Conservation (phyloP, 164 flowering plant genomes). For the Magnolia changhungtana region DNA sequence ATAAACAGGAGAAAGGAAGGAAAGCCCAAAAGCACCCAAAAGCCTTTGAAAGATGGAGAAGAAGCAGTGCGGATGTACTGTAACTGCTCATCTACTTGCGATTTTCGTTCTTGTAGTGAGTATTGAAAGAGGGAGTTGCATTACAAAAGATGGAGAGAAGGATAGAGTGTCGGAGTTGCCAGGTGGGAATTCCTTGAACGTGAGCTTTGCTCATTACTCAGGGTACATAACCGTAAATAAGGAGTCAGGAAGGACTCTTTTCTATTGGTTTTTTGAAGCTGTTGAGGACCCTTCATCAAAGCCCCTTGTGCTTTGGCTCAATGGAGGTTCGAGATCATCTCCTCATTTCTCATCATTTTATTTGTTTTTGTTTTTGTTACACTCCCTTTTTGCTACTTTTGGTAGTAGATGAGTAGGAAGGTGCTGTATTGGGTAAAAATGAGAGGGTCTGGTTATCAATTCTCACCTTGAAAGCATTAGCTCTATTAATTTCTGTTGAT, state of each 20-base stretch:
- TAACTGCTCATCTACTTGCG: neutral
- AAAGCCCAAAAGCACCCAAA: neutral
- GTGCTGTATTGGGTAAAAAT: neutral
- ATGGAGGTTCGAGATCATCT: conserved; percentile 58
- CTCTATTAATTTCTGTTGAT: neutral
- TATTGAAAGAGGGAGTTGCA: neutral
- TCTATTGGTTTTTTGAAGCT: conserved; percentile 92
- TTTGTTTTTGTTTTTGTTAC: neutral
- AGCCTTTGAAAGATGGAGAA: neutral
- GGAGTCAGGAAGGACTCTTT: conserved; percentile 62
- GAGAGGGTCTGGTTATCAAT: neutral
- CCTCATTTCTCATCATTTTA: neutral
- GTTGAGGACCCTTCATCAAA: conserved; percentile 70
- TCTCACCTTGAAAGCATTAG: neutral
- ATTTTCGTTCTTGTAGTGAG: neutral
- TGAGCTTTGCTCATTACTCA: conserved; percentile 70
- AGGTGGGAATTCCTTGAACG: conserved; percentile 55
- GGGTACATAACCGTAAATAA: conserved; percentile 78
- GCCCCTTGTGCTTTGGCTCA: conserved; percentile 89
- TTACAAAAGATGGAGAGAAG: conserved; percentile 26
- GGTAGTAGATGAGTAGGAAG: too few species aligned
- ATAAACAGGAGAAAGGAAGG: neutral
- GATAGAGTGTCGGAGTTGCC: conserved; percentile 62
- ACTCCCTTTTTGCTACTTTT: neutral
- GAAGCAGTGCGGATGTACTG: neutral